Percentiles rank a stretch among this genome's conserved stretches.
These are phyloP conservation scores for Rhizopogon vulgaris DNA, from an alignment of 768 basidiomycete species.

Conservation along the genomic window DNA sequence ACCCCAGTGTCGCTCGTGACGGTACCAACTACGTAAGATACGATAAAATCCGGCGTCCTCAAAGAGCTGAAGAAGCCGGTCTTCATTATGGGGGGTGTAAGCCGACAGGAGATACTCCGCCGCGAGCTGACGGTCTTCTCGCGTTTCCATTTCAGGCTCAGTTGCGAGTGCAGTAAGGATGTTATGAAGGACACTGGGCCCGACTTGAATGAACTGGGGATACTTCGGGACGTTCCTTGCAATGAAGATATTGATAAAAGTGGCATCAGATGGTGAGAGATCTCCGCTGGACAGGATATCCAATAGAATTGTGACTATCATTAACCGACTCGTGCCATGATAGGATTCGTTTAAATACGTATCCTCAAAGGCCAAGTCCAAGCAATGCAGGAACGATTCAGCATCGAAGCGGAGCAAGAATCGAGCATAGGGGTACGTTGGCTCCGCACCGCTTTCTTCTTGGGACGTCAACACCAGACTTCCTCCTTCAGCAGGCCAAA, in stretches of 20 bases:
- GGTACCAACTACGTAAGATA: conserved; percentile 78
- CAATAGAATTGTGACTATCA: conserved; percentile 77
- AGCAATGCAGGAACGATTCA: conserved; percentile 87
- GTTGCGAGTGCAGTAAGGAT: conserved; percentile 75
- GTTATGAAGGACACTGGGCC: conserved; percentile 53
- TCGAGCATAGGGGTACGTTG: conserved; percentile 86
- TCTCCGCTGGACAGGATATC: conserved; percentile 59
- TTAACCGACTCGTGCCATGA: conserved; percentile 62
- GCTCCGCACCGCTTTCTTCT: conserved; percentile 69
- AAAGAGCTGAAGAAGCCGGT: conserved; percentile 63
- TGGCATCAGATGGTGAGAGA: conserved; percentile 56
- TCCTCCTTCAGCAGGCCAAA: conserved; percentile 77
- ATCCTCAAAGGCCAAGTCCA: conserved; percentile 95
- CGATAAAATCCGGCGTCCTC: conserved; percentile 84
- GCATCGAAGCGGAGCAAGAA: conserved; percentile 83
- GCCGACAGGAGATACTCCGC: conserved; percentile 89
- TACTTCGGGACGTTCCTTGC: conserved; percentile 97
- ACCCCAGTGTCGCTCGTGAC: conserved; percentile 71
- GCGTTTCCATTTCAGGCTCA: conserved; percentile 69
- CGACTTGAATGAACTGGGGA: conserved; percentile 65
- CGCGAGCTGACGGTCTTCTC: conserved; percentile 93
- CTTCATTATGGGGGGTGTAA: conserved; percentile 79
- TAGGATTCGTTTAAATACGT: conserved; percentile 78
- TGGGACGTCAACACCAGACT: conserved; percentile 70
- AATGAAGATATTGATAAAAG: conserved; percentile 92